Percentiles rank a stretch among this genome's conserved stretches.
Conservation (phyloP, 1,139 yeast genomes). For the Pichia sp. region DNA sequence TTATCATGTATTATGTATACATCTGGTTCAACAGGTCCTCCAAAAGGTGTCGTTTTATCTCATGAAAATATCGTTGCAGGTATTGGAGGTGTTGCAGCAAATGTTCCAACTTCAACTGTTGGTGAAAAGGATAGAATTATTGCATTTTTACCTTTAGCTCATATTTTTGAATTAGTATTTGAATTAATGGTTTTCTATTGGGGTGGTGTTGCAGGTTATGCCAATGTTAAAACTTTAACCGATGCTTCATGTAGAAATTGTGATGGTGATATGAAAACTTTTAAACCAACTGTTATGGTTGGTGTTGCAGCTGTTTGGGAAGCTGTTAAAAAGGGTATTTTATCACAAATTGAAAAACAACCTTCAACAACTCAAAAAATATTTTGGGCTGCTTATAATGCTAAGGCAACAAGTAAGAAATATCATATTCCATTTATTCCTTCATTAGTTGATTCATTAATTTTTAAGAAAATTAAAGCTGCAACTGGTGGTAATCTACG, state of each 20-base stretch:
- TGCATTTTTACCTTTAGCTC: conserved; percentile 93
- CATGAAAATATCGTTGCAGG: conserved; percentile 80
- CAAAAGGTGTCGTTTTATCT: conserved; percentile 90
- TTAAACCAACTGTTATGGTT: conserved; percentile 90
- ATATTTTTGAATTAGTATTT: conserved; percentile 86
- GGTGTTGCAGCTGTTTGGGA: conserved; percentile 99
- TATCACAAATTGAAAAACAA: conserved; percentile 63
- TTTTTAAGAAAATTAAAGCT: conserved; percentile 83
- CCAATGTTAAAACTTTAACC: conserved; percentile 84
- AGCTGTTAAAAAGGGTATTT: conserved; percentile 85
- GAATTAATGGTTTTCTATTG: conserved; percentile 77
- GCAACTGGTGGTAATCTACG: conserved; percentile 93
- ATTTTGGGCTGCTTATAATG: conserved; percentile 83
- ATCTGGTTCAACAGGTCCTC: conserved; percentile 96
- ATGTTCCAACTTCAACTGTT: conserved; percentile 51
- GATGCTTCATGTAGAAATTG: conserved; percentile 80
- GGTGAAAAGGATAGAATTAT: conserved; percentile 60
- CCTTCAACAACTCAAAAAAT: conserved; percentile 68
- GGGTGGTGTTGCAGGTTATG: conserved; percentile 91
- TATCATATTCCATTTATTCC: conserved; percentile 77
- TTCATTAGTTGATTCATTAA: conserved; percentile 51
- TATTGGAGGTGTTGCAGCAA: conserved; percentile 70
- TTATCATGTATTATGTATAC: conserved; percentile 94
- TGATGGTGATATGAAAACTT: conserved; percentile 79
- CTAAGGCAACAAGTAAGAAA: conserved; percentile 56